phyloP scores from a whole-genome alignment of 108 stramenopile genomes.

The Pseudonitzschia multistriata region DNA sequence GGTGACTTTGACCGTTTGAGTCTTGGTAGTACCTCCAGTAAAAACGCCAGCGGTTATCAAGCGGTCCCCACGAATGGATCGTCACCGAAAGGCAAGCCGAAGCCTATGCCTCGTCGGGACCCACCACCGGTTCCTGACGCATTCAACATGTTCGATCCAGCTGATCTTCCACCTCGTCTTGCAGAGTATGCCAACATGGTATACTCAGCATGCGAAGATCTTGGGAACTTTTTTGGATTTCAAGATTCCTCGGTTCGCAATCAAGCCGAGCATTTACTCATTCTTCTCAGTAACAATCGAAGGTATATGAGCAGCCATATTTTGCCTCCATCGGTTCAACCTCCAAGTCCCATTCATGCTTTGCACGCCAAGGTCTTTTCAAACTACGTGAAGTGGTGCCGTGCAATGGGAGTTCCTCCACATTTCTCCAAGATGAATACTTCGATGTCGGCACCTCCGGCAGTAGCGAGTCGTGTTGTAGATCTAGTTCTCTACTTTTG shows the following conservation, averaged over 20 bases:
- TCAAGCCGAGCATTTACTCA: constrained; percentile 95
- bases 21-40: not conserved
- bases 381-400: constrained; percentile 98
- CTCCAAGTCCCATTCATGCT: constrained; percentile 86
- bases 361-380: constrained; percentile 93
- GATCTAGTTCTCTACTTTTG: constrained; percentile 95
- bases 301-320: constrained; percentile 91
- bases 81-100: constrained; percentile 33
- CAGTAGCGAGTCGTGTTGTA: constrained; percentile 78
- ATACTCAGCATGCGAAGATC: constrained; percentile 88
- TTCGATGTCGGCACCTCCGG: constrained; percentile 84
- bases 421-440: constrained; percentile 83
- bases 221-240: constrained; percentile 92
- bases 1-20: constrained; percentile 32
- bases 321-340: constrained; percentile 73
- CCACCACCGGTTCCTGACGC: constrained; percentile 42
- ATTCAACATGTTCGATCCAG: constrained; percentile 92
- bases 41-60: not conserved
- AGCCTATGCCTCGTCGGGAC: constrained; percentile 19
- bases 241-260: constrained; percentile 91
- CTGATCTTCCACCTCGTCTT: constrained; percentile 83
- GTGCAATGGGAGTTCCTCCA: constrained; percentile 83
- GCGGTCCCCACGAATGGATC: constrained; percentile 18
- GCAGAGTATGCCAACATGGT: constrained; percentile 92
- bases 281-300: constrained; percentile 93